Evolutionary conservation across 306 rosid species (phyloP).

Genomic region (Quercus ilex): DNA sequence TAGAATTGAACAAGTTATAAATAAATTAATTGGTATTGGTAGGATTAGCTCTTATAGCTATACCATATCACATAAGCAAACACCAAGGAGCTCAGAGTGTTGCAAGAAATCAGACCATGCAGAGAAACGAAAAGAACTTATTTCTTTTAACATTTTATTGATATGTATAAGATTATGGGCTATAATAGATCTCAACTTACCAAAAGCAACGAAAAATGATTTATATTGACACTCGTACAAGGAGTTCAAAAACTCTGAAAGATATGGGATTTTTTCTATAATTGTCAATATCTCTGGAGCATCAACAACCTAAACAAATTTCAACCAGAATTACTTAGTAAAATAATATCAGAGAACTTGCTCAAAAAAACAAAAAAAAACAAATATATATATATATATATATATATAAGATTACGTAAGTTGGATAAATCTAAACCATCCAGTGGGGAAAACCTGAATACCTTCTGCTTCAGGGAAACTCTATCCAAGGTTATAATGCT

Average conservation of each 20-base stretch:
- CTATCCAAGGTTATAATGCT: constrained; percentile 94
- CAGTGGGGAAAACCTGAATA: constrained; percentile 10
- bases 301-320: constrained; percentile 71
- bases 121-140: not conserved
- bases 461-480: constrained; percentile 96
- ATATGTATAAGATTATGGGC: not conserved
- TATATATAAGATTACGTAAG: not conserved
- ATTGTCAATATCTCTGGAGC: constrained; percentile 96
- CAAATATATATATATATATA: too few species aligned
- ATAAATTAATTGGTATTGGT: not conserved
- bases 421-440: not conserved
- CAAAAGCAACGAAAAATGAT: constrained; percentile 87
- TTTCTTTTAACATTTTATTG: not conserved
- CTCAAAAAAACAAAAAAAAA: too few species aligned
- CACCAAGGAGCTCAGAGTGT: not conserved
- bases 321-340: not conserved
- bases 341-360: not conserved
- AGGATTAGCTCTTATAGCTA: not conserved
- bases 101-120: not conserved
- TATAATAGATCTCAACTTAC: constrained; percentile 41
- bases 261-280: constrained; percentile 84
- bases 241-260: constrained; percentile 80
- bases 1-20: constrained; percentile 3
- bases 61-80: not conserved
- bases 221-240: constrained; percentile 82